phyloP scores from a whole-genome alignment of 805 yeast species.

The Nakazawaea sp. region DNA sequence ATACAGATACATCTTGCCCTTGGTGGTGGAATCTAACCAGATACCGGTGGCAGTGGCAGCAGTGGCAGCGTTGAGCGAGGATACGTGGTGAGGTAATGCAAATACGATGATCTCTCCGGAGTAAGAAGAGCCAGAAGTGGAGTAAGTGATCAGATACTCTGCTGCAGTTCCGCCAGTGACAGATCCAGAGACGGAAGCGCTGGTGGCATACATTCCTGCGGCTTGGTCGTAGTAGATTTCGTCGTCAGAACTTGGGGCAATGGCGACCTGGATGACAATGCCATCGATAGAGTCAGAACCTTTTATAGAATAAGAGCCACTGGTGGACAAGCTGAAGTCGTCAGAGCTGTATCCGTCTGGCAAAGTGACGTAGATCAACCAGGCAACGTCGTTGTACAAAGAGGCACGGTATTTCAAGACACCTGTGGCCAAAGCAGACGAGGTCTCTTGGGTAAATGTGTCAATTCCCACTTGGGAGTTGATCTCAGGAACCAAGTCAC shows the following conservation, averaged over 20 bases:
- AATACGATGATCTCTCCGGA: slow-evolving; percentile 39
- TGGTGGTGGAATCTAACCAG: slow-evolving; percentile 37
- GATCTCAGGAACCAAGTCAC: slow-evolving; percentile 37
- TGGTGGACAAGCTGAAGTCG: slow-evolving; percentile 25
- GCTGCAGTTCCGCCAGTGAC: slow-evolving; percentile 31
- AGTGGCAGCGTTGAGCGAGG: slow-evolving; percentile 25
- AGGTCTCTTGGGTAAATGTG: slow-evolving; percentile 28
- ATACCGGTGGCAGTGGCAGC: slow-evolving; percentile 32
- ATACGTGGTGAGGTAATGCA: slow-evolving; percentile 49
- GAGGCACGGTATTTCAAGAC: slow-evolving; percentile 31
- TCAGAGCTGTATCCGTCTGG: slow-evolving; percentile 22
- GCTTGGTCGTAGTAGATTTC: slow-evolving; percentile 49
- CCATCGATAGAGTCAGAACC: slow-evolving; percentile 30
- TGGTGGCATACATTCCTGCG: slow-evolving; percentile 61
- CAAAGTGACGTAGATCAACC: slow-evolving; percentile 46
- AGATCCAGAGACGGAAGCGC: slow-evolving; percentile 40
- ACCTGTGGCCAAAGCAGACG: slow-evolving; percentile 20
- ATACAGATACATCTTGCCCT: slow-evolving; percentile 43
- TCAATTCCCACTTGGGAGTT: slow-evolving; percentile 39
- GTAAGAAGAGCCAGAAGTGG: slow-evolving; percentile 42
- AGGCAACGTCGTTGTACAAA: slow-evolving; percentile 32
- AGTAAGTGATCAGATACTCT: slow-evolving; percentile 38
- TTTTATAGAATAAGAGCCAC: slow-evolving; percentile 26
- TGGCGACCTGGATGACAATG: slow-evolving; percentile 44
- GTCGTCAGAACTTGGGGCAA: slow-evolving; percentile 28